These are phyloP conservation scores for Backusella mclennaniae DNA, from an alignment of 192 early-diverging fungal species.

Conservation along the genomic window DNA sequence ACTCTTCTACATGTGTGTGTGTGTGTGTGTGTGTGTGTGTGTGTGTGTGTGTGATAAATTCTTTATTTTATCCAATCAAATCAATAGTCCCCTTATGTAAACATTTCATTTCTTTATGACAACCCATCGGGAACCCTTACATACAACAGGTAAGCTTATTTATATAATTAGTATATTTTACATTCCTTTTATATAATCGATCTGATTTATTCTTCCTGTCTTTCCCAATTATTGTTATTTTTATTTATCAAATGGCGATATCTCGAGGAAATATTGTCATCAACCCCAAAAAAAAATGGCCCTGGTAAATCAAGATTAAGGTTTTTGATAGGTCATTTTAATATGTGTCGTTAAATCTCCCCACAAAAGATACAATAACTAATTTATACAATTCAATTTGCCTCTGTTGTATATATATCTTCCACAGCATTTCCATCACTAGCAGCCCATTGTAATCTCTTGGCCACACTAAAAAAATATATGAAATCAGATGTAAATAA, in stretches of 20 bases:
- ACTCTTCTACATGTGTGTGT: no score
- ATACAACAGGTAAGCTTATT: no score
- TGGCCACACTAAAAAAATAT: not conserved
- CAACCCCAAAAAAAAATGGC: not conserved
- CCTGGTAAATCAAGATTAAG: not conserved
- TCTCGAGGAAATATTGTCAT: not conserved
- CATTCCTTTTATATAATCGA: not conserved
- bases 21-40: no score
- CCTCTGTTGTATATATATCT: conserved; percentile 3
- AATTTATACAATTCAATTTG: not conserved
- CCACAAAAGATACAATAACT: not conserved
- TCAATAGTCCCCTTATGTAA: no score
- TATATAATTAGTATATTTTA: not conserved
- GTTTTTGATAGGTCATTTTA: not conserved
- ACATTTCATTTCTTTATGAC: no score
- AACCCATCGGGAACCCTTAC: no score
- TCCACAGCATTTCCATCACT: not conserved
- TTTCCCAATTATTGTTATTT: not conserved
- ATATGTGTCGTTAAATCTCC: not conserved
- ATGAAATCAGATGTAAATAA: not conserved
- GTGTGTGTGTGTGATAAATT: no score
- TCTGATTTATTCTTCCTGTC: no score
- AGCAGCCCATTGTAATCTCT: conserved; percentile 13
- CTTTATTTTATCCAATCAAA: no score
- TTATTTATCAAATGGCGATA: not conserved